phyloP scores from a whole-genome alignment of 2,329 filamentous ascomycete species.

The Amylocarpus encephaloides region DNA sequence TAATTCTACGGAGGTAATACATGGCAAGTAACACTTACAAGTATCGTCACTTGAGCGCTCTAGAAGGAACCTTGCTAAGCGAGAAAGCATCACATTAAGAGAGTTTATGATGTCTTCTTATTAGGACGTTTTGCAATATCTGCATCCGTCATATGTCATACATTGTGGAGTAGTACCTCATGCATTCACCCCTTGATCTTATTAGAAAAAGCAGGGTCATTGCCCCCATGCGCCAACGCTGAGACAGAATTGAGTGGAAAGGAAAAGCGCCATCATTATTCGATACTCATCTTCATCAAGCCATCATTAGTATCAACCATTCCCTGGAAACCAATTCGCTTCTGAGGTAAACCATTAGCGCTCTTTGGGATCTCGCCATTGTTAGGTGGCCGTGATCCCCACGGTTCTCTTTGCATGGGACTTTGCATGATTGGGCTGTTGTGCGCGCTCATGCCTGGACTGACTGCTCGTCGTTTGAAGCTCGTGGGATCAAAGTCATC shows the following conservation, averaged over 20 bases:
- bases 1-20: no score
- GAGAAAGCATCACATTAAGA: no score
- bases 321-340: slow-evolving; percentile 73
- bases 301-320: slow-evolving; percentile 96
- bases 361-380: slow-evolving; percentile 45
- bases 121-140: no score
- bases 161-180: no score
- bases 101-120: no score
- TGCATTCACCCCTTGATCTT: no score
- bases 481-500: slow-evolving; percentile 84
- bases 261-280: slow-evolving; percentile 44
- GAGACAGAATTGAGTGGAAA: no score
- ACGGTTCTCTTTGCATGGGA: slow-evolving; percentile 69
- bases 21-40: no score
- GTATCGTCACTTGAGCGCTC: no score
- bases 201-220: not conserved
- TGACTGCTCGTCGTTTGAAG: slow-evolving; percentile 88
- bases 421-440: slow-evolving; percentile 86
- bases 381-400: slow-evolving; percentile 65
- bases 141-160: no score
- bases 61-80: no score
- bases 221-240: not conserved
- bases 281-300: slow-evolving; percentile 95
- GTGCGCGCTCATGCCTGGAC: slow-evolving; percentile 82
- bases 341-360: slow-evolving; percentile 40